Evolutionary conservation across 495 filamentous ascomycete genomes (phyloP), one percentile per base, ranked within the genome.

Genomic region (Penicillium coprophilum): DNA sequence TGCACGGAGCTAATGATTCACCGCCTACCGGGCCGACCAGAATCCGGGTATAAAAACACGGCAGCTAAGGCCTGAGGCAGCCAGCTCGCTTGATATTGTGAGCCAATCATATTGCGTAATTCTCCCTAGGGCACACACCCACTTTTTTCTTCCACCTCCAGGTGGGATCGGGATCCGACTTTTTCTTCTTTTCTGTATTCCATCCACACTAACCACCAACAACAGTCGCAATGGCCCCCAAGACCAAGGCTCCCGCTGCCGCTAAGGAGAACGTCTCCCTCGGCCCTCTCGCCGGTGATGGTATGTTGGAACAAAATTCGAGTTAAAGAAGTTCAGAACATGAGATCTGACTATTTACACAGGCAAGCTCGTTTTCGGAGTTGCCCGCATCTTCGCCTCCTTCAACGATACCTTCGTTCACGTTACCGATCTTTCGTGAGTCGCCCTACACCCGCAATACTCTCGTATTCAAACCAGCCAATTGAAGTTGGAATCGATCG

Each of bases 391-490:
- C 82, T 99, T 97, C 81, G 94, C 94, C 65, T 94, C 89, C 60
- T 96, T 97, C 89, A 97, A 96, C 77, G 91, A 96, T 71, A 96
- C 91, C 78, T 95, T 94, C 87, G 91, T 97, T 76, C 94, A 98
- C 81, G 90, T 97, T 71, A 97, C 94, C 82, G 95, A 97, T 93
- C 91, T 98, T 74, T 86, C 82, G 89, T 95, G 76, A 77, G 89
- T 92, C 46, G 36, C 23, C 43, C 39, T 4, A 62, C 50, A 51
- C 41, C 12, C 10, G 31, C 36, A 12, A 50, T 31, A 34, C 43
- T 39, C 17, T 46, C 24, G 44, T 56, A 27, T 28, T 50, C 27
- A 21, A 24, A 28, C 4, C 40, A 49, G 10, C 21, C 60, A 31
- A 59, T 36, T 57, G 32, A 17, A 17, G 34, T 32, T 27, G 46